These are phyloP conservation scores for Trametes polyzona DNA, from an alignment of 1,284 basidiomycete species.

Conservation along the genomic window DNA sequence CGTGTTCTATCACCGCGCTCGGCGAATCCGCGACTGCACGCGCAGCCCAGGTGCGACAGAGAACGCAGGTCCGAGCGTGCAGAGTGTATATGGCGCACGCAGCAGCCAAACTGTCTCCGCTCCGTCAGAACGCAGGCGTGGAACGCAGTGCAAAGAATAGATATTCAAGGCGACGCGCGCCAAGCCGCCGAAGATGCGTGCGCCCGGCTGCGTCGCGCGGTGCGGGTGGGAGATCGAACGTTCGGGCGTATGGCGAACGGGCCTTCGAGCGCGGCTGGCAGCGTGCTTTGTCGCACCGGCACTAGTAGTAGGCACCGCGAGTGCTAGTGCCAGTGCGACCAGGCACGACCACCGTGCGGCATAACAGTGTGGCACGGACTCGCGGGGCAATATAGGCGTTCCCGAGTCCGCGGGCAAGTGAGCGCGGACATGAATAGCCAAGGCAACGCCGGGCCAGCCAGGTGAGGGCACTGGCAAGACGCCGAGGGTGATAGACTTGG, in stretches of 20 bases:
- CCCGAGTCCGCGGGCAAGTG: neutral
- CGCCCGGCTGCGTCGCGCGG: neutral
- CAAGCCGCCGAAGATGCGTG: neutral
- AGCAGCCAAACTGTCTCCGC: slow-evolving; percentile 9
- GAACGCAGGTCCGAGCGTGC: too few relatives aligned
- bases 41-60: too few relatives aligned
- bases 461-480: slow-evolving; percentile 3
- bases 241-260: neutral
- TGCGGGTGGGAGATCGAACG: neutral
- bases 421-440: neutral
- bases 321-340: neutral
- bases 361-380: neutral
- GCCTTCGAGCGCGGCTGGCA: neutral
- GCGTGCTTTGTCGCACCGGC: neutral
- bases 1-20: neutral
- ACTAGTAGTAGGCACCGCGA: neutral
- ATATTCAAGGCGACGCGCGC: neutral
- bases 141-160: neutral
- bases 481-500: slow-evolving; percentile 11
- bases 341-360: neutral
- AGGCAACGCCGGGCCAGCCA: too few relatives aligned
- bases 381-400: neutral
- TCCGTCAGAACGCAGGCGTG: slow-evolving; percentile 3
- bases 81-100: too few relatives aligned
- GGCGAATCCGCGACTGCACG: neutral